phyloP scores from a whole-genome alignment of 1,284 basidiomycete genomes.

The Pholiota adiposa region DNA sequence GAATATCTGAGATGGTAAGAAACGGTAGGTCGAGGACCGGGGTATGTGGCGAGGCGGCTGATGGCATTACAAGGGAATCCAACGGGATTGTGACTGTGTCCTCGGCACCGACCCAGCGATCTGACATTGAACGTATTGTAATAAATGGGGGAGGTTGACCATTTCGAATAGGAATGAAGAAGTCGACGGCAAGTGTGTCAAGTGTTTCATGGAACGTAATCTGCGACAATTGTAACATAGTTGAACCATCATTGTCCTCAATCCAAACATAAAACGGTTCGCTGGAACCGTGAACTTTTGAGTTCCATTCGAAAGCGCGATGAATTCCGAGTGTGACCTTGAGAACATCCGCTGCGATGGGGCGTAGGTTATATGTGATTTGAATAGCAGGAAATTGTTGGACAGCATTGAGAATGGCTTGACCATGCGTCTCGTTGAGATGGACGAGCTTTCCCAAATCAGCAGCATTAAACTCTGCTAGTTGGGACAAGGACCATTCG shows the following conservation, averaged over 20 bases:
- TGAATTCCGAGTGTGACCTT: slow-evolving; percentile 73
- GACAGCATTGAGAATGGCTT: slow-evolving; percentile 80
- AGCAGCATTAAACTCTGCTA: slow-evolving; percentile 74
- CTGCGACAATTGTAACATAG: slow-evolving; percentile 85
- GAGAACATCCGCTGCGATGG: slow-evolving; percentile 85
- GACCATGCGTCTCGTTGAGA: slow-evolving; percentile 86
- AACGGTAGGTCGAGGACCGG: slow-evolving; percentile 84
- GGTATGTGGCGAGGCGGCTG: slow-evolving; percentile 64
- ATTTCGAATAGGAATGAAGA: slow-evolving; percentile 76
- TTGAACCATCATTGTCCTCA: slow-evolving; percentile 80
- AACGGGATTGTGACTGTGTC: slow-evolving; percentile 71
- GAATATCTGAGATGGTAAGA: slow-evolving; percentile 61
- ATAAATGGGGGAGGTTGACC: slow-evolving; percentile 62
- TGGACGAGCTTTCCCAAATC: slow-evolving; percentile 88
- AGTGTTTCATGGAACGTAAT: slow-evolving; percentile 75
- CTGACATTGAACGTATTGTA: slow-evolving; percentile 83
- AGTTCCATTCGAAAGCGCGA: slow-evolving; percentile 86
- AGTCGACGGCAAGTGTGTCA: slow-evolving; percentile 67
- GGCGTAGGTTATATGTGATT: slow-evolving; percentile 76
- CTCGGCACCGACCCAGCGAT: slow-evolving; percentile 94
- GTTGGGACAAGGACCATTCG: slow-evolving; percentile 79
- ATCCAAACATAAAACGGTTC: slow-evolving; percentile 98
- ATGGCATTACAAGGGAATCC: slow-evolving; percentile 79
- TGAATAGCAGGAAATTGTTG: slow-evolving; percentile 83
- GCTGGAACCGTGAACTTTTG: slow-evolving; percentile 72